These are phyloP conservation scores for Neofusicoccum kwambonambiense DNA, from an alignment of 2,329 filamentous ascomycete genomes.

Conservation along the genomic window DNA sequence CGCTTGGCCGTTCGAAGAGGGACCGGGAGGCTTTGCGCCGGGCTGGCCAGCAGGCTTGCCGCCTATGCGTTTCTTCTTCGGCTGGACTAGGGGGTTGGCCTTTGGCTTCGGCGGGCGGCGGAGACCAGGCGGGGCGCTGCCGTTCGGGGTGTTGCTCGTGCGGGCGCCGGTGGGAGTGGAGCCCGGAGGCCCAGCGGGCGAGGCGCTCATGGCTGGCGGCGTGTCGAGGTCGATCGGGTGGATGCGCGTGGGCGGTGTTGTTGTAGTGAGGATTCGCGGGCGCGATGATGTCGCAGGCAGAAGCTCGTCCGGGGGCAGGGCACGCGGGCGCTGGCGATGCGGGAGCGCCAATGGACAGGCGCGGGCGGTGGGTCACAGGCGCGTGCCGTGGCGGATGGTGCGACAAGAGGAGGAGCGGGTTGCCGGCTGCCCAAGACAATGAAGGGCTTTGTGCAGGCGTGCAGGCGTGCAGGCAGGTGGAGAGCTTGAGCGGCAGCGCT, in stretches of 20 bases:
- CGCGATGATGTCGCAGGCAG: slow-evolving; percentile 4
- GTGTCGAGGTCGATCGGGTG: not conserved
- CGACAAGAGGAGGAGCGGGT: not conserved
- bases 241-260: not conserved
- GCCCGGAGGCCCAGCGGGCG: slow-evolving; percentile 29
- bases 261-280: not conserved
- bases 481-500: not conserved
- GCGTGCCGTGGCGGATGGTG: not conserved
- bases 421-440: not conserved
- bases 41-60: slow-evolving; percentile 10
- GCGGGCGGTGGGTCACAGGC: not conserved
- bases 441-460: not conserved
- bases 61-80: slow-evolving; percentile 14
- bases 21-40: not conserved
- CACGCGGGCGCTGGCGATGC: not conserved
- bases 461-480: not conserved
- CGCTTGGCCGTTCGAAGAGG: slow-evolving; percentile 2
- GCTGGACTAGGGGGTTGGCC: slow-evolving; percentile 34
- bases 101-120: slow-evolving; percentile 33
- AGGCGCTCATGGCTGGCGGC: slow-evolving; percentile 19
- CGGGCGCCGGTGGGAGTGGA: slow-evolving; percentile 24
- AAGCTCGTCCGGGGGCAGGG: not conserved
- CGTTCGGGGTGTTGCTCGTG: slow-evolving; percentile 30
- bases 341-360: not conserved
- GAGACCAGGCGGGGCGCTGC: slow-evolving; percentile 30